A percentile compares a stretch with the other conserved stretches of the same genome.
Conservation (phyloP, 306 rosid species). For the Cyamopsis tetragonoloba region DNA sequence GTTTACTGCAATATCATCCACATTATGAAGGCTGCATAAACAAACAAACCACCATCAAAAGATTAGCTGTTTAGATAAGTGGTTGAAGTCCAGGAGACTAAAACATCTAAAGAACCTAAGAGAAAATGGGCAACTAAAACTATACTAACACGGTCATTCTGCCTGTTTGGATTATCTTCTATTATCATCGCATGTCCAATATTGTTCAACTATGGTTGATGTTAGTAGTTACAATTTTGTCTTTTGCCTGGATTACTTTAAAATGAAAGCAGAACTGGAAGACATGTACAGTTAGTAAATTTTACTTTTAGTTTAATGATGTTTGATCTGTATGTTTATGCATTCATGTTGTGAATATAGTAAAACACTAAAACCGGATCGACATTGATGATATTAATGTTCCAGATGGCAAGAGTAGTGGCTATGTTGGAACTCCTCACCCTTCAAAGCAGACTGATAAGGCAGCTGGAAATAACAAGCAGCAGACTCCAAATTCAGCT, state of each 20-base stretch:
- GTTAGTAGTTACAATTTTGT: neutral
- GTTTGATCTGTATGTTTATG: neutral
- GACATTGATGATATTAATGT: neutral
- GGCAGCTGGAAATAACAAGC: constrained; percentile 25
- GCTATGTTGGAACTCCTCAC: constrained; percentile 60
- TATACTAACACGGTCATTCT: no score
- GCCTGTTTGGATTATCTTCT: no score
- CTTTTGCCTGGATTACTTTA: neutral
- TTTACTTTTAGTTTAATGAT: neutral
- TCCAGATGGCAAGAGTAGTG: constrained; percentile 43
- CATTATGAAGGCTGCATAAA: no score
- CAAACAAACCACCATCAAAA: no score
- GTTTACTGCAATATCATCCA: no score
- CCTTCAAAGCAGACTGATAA: constrained; percentile 60
- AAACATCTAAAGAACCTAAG: no score
- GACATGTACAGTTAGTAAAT: neutral
- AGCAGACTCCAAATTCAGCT: constrained; percentile 42
- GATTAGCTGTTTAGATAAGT: no score
- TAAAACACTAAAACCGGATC: neutral
- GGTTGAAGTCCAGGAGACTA: no score
- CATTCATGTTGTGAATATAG: constrained; percentile 13
- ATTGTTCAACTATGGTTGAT: neutral
- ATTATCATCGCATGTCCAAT: neutral
- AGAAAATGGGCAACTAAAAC: no score
- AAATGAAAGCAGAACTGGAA: neutral